Evolutionary conservation across 2,329 filamentous ascomycete species (phyloP).

Genomic region (Dendryphion nanum): DNA sequence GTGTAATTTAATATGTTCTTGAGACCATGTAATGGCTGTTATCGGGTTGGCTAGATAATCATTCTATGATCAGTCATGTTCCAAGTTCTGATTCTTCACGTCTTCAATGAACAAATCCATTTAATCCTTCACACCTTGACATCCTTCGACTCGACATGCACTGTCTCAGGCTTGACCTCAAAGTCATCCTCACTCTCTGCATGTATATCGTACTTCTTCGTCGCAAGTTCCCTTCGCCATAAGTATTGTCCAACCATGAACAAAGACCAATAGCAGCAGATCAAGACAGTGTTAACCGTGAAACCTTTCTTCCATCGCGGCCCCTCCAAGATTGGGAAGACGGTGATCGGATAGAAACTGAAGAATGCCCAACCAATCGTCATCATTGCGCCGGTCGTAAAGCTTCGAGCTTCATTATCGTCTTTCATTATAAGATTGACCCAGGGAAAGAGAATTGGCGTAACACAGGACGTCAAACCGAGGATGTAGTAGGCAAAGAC

Average conservation of each 20-base stretch:
- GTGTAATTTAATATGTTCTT: too few species aligned
- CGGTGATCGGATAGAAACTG: slow-evolving; percentile 27
- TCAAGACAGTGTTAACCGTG: slow-evolving; percentile 21
- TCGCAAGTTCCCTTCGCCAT: slow-evolving; percentile 25
- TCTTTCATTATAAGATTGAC: slow-evolving; percentile 37
- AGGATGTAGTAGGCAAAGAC: slow-evolving; percentile 36
- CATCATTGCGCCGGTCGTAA: slow-evolving; percentile 39
- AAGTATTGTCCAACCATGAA: slow-evolving; percentile 34
- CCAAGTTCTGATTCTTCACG: too few species aligned
- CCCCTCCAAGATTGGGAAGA: slow-evolving; percentile 28
- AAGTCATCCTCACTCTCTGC: slow-evolving; percentile 7
- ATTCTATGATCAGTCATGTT: too few species aligned
- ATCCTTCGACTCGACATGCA: slow-evolving; percentile 10
- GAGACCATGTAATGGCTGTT: too few species aligned
- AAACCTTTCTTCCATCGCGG: slow-evolving; percentile 30
- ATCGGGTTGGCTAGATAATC: too few species aligned
- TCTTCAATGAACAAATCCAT: too few species aligned
- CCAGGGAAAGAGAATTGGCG: slow-evolving; percentile 37
- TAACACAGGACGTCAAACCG: slow-evolving; percentile 33
- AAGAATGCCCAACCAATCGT: slow-evolving; percentile 30
- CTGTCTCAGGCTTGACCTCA: slow-evolving; percentile 5
- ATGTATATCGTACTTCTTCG: slow-evolving; percentile 17
- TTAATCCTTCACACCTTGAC: slow-evolving; percentile 4
- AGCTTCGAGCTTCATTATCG: slow-evolving; percentile 46
- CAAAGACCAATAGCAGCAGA: slow-evolving; percentile 26